These are phyloP conservation scores for Globisporangium alternatum DNA, from an alignment of 352 stramenopile species.

Conservation along the genomic window DNA sequence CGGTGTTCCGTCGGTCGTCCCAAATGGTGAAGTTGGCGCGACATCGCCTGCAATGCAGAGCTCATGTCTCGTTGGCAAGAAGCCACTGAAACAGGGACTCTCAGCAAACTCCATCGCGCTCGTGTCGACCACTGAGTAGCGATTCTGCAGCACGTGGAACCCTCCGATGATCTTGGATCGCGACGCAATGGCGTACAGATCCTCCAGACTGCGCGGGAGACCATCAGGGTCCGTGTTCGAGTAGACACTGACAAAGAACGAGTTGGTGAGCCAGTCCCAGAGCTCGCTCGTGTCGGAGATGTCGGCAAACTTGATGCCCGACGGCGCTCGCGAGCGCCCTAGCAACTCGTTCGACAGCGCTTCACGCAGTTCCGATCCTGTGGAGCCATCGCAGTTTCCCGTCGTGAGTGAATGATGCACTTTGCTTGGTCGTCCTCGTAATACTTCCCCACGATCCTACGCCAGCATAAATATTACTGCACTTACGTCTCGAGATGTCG, in stretches of 20 bases:
- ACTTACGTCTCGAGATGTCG: conserved; percentile 56
- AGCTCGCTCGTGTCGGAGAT: conserved; percentile 40
- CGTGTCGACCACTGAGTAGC: conserved; percentile 49
- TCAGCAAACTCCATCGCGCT: conserved; percentile 31
- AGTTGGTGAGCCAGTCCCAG: conserved; percentile 63
- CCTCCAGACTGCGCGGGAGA: conserved; percentile 5
- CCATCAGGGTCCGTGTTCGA: conserved; percentile 23
- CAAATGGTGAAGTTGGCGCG: not conserved
- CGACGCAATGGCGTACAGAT: conserved; percentile 54
- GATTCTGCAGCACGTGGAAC: conserved; percentile 58
- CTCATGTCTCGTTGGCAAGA: conserved; percentile 31
- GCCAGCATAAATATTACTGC: not conserved
- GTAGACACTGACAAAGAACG: conserved; percentile 49
- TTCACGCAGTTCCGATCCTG: conserved; percentile 24
- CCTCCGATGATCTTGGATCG: conserved; percentile 58
- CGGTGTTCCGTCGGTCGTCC: not conserved
- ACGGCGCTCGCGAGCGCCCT: conserved; percentile 32
- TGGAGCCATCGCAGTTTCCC: not conserved
- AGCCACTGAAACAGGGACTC: conserved; percentile 46
- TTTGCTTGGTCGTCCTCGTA: not conserved
- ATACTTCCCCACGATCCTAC: not conserved
- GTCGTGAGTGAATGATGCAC: not conserved
- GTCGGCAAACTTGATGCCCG: conserved; percentile 32
- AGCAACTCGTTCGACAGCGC: conserved; percentile 51
- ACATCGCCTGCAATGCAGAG: conserved; percentile 19